Base-by-base conservation (phyloP, 345 rosid species). In the Eucalyptus rudis region DNA sequence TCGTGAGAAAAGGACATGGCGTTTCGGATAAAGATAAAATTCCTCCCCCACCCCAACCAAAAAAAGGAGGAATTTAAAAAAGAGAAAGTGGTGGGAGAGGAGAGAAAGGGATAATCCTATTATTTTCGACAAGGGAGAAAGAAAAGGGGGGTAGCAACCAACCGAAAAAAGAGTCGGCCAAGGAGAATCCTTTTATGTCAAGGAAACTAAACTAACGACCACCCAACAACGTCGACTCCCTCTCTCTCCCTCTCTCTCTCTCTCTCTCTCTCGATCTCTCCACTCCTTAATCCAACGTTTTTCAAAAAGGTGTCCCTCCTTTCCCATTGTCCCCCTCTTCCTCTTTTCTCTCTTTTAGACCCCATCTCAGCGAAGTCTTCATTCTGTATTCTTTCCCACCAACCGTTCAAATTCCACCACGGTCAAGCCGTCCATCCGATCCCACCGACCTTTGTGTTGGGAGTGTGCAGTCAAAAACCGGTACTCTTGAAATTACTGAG, bases 171-270 rank as follows among this genome's bases (percentile, higher is more conserved):
- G 49, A 44, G 49, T 76, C 64, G 54, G 87, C 17, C 9, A 64
- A 84, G 68, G 51, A 88, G 87, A 3, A 88, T 81, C 79, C 89
- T 88, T 88, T 56, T 71, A 20, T 84, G 45, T 16, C 80, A 88
- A 88, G 90, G 11, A 84, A 88, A 84, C 90, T 15, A 47, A 88
- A 88, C 87, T 84, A 88, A 83, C 90, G 87, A 80, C 87, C 90
- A 59, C 22, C 80, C 87, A 81, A 83, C 89, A 49, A 19, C 86
- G 88, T 31, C 80, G 62, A 49, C n/a, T 62, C 66, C 8, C 31
- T 11, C 7, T 27, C 54, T 16, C 20, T 50, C 19, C 36, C 36
- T 33, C 36, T 16, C 56, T 3, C 16, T 49, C 50, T 49, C 49
- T 4, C 49, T 47, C 13, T 12, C 17, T 50, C 54, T 51, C 58